Evolutionary conservation across 1,284 basidiomycete species (phyloP), one percentile per base, ranked within the genome.

Genomic region (Boletellus deceptivus): DNA sequence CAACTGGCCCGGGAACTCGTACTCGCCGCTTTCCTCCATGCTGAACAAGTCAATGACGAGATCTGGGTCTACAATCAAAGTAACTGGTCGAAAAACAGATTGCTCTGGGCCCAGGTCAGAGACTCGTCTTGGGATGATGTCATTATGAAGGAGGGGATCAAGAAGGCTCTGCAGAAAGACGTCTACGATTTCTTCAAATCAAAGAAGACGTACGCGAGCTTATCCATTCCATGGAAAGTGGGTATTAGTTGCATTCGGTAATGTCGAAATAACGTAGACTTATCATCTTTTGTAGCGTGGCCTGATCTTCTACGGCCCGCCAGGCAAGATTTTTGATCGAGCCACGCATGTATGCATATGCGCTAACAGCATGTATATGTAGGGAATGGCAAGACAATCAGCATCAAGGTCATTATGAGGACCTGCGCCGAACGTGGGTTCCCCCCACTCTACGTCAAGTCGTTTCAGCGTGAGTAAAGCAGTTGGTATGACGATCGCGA

Each of bases 341-440:
- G 24, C 2, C 2, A 16, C 25, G 7, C 7, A 9, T 8, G 8
- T 42, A 13, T 6, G 9, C 22, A 18, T 16, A 20, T 38, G 17
- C 9, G 37, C 20, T 58, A 38, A 65, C 46, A 17, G 4, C 5
- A 20, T 11, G 7, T 27, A 16, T 2, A 46, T 40, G 4, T 33
- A 77, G 89, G 89, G 3, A 92, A 93, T 55, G 90, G 90, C 4
- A 92, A 92, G 70, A 92, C 89, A 0, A 89, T 90, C 67, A 86
- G 78, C 52, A 73, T 93, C 63, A 92, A 91, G 65, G 78, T 75
- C 11, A 77, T 88, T 54, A 86, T 88, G 80, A 87, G 85, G 63
- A 77, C 77, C 0, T 84, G 83, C 51, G 72, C 76, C 57, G 74
- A 73, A 20, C 72, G 72, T 48, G 84, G 83, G 0, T 83, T 82